Conservation (phyloP, 2,329 filamentous ascomycete genomes). For the Sporothrix brunneoviolacea region DNA sequence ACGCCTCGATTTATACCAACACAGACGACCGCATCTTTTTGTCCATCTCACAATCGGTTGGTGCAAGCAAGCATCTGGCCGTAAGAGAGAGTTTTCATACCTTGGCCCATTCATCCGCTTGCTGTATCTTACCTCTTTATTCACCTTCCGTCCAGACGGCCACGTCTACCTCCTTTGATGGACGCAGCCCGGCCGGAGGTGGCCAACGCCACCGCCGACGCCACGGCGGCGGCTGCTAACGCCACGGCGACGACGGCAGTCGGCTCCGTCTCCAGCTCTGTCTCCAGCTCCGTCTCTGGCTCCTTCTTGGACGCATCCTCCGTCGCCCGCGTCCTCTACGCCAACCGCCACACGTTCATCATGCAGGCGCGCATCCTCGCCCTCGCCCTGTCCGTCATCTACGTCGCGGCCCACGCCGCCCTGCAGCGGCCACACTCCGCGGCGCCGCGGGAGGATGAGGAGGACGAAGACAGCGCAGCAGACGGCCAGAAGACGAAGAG, state of each 20-base stretch:
- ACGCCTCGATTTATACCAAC: too few relatives aligned
- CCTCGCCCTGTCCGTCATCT: conserved; percentile 76
- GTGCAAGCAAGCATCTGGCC: too few relatives aligned
- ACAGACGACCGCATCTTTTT: too few relatives aligned
- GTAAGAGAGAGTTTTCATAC: too few relatives aligned
- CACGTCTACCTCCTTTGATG: too few relatives aligned
- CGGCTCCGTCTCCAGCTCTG: too few relatives aligned
- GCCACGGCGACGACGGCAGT: not conserved
- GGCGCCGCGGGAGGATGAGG: conserved; percentile 40
- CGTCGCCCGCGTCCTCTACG: not conserved
- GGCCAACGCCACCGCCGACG: not conserved
- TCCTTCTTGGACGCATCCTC: not conserved
- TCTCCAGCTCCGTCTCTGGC: too few relatives aligned
- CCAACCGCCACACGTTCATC: conserved; percentile 32
- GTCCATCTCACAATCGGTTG: too few relatives aligned
- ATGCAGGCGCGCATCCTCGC: conserved; percentile 45
- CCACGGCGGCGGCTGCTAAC: not conserved
- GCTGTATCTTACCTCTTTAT: too few relatives aligned
- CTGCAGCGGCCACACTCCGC: conserved; percentile 79
- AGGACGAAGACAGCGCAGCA: conserved; percentile 23
- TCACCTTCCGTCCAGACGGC: too few relatives aligned
- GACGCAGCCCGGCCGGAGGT: too few relatives aligned
- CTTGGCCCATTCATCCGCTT: too few relatives aligned
- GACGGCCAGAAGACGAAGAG: conserved; percentile 45
- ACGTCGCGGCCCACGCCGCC: conserved; percentile 76